Base-by-base conservation (phyloP, 345 rosid species). In the Eucalyptus tenuipes region DNA sequence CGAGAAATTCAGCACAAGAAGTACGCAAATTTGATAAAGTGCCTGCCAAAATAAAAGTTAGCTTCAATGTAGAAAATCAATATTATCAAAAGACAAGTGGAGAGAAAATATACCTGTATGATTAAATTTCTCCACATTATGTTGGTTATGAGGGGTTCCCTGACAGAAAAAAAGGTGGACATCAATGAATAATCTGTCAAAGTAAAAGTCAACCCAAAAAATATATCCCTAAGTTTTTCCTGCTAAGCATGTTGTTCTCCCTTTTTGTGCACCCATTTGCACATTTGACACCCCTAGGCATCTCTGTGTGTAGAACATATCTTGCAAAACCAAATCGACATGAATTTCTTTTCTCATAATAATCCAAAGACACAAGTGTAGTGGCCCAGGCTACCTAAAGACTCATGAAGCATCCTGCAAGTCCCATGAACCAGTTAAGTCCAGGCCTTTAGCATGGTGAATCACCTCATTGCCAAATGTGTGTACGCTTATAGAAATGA, bases 21-120 rank as follows among this genome's bases (percentile, higher is more conserved):
- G 91, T 86, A 90, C 82, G 25, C 71, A 52, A 57, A 90, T 86
- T 85, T 90, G 91, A 88, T 90, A 90, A 22, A 88, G 8, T 87
- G 99, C 97, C 99, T 98, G 94, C 88, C 89, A 89, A 68, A 44
- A 71, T 15, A 86, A 37, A 87, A 86, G 53, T 44, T 40, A 85
- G 1, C 64, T 44, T 55, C 82, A 44, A 84, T 75, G 68, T 85
- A 66, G n/a, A 49, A 85, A 85, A n/a, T 68, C 16, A 33, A 85
- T 68, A 42, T 1, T 16, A 66, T 20, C 24, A 31, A 82, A 16
- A 84, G 80, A 42, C 86, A 49, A 5, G 55, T 66, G 45, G 20
- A 89, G 59, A 91, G 90, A 89, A 68, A n/a, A 87, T 91, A n/a
- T 66, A 37, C 89, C 89, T 90, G 91, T 55, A 88, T 49, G 31